Base-by-base conservation (phyloP, 202 grass and related monocot genomes). In the Zizania palustris region DNA sequence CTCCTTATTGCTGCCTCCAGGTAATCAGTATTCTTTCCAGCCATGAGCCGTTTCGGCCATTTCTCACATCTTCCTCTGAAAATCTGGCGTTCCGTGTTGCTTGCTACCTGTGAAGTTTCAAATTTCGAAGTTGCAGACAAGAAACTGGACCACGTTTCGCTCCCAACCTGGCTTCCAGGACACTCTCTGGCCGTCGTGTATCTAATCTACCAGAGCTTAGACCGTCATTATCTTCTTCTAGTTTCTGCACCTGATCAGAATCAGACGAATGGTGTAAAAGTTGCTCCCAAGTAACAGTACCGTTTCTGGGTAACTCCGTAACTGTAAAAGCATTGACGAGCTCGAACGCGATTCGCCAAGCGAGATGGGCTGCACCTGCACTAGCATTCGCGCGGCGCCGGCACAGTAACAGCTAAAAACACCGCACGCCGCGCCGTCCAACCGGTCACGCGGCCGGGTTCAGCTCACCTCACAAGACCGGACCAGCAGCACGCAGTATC, bases 101-200 rank as follows among this genome's bases (percentile, higher is more conserved):
- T 55, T 1, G n/a, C 12, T 55, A 55, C 51, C 51, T 19, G 51
- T 16, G 4, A 16, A 8, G 3, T 19, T 55, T 20, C n/a, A 20
- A n/a, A 55, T 19, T 55, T 55, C 19, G 51, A 55, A 55, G 19
- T n/a, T 20, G 51, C n/a, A 20, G 51, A 55, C n/a, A 55, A 55
- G 51, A 55, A 54, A 20, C 51, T 9, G n/a, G 51, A 55, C 51
- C 51, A 20, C n/a, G 18, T 19, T 20, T 55, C n/a, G 51, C 51
- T 55, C 51, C 51, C 51, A 55, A 55, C 51, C 51, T 55, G 51
- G 51, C 51, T 55, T 55, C 51, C 51, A 55, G 51, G 51, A 19
- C 51, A 9, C 7, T 19, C 51, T 3, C 7, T 19, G 51, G 51
- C 2, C 7, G 4, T 3, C 40, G 7, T 4, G 40, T 51, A 14